phyloP scores from a whole-genome alignment of 176 grass and related monocot genomes.

The Rhynchospora breviuscula region DNA sequence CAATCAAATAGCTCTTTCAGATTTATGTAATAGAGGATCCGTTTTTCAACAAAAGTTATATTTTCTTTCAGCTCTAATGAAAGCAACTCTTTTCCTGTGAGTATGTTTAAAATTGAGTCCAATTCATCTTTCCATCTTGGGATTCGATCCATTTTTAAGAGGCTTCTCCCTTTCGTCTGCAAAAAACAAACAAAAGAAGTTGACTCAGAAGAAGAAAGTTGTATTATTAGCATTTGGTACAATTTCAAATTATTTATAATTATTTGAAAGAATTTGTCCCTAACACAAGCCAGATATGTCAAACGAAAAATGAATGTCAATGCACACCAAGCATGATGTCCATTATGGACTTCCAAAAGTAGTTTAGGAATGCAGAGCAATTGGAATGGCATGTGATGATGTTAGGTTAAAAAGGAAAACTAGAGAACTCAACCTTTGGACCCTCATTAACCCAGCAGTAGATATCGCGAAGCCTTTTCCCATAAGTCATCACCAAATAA shows the following conservation, averaged over 20 bases:
- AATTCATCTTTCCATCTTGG: not conserved
- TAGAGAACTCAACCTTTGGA: not conserved
- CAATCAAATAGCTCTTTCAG: not conserved
- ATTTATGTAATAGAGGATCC: not conserved
- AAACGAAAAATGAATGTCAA: not conserved
- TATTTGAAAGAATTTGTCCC: not conserved
- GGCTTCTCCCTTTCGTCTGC: not conserved
- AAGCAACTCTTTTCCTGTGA: not conserved
- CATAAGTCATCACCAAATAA: not conserved
- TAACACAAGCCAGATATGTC: not conserved
- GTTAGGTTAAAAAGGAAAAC: not conserved
- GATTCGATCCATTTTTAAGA: not conserved
- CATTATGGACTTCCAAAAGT: not conserved
- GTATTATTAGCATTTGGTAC: not conserved
- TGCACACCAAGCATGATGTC: not conserved
- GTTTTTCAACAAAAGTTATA: not conserved
- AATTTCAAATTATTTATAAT: not conserved
- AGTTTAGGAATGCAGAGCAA: not conserved
- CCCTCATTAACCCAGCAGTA: not conserved
- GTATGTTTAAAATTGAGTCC: not conserved
- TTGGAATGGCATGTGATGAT: not conserved
- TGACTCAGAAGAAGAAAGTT: not conserved
- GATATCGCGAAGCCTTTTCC: not conserved
- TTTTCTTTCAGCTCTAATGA: not conserved
- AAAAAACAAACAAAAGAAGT: not conserved